Conservation (phyloP, 176 grass and related monocot species). For the Eleusine indica region DNA sequence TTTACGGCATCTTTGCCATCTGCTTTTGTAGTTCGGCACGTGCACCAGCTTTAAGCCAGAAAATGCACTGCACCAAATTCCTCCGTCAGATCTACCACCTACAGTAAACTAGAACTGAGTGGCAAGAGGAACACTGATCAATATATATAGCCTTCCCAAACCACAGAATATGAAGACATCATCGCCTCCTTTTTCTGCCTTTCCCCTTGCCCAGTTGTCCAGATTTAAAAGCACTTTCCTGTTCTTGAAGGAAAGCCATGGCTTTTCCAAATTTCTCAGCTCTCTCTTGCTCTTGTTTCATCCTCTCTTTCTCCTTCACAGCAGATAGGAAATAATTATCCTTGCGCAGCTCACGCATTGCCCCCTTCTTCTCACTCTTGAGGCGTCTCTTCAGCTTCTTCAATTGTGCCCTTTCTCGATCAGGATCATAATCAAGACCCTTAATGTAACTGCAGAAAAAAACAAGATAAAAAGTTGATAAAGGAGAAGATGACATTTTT, state of each 20-base stretch:
- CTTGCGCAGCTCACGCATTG: constrained; percentile 74
- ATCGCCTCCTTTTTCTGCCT: constrained; percentile 78
- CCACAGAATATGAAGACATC: constrained; percentile 31
- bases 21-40: constrained; percentile 1
- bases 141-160: constrained; percentile 36
- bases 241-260: constrained; percentile 87
- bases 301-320: constrained; percentile 71
- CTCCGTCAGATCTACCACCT: constrained; percentile 1
- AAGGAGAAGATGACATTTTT: background rate
- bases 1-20: background rate
- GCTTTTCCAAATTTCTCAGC: constrained; percentile 67
- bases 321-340: constrained; percentile 74
- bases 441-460: constrained; percentile 81
- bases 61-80: background rate
- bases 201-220: constrained; percentile 94
- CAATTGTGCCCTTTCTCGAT: constrained; percentile 82
- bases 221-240: constrained; percentile 87
- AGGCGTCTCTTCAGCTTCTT: constrained; percentile 77
- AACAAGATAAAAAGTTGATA: constrained; percentile 7
- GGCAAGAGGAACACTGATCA: constrained; percentile 2
- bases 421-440: constrained; percentile 93
- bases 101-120: constrained; percentile 19
- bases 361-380: constrained; percentile 83
- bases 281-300: constrained; percentile 68
- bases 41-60: constrained; percentile 4